Evolutionary conservation across 2,329 filamentous ascomycete genomes (phyloP).

Genomic region (Nemania sp.): DNA sequence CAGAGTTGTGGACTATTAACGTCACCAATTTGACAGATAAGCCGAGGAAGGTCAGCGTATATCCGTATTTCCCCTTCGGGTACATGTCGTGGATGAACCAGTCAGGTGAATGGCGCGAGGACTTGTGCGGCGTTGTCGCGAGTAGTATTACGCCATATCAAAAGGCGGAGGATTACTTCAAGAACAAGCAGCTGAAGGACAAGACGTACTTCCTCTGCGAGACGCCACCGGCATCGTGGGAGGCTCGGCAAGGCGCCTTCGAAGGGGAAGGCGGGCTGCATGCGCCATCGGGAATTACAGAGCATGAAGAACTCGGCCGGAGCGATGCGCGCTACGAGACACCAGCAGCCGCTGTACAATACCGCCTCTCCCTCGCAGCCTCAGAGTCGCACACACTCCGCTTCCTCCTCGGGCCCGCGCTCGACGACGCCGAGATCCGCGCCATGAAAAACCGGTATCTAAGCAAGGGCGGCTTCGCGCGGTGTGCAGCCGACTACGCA

Average conservation of each 20-base stretch:
- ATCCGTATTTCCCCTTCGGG: slow-evolving; percentile 69
- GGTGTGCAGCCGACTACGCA: slow-evolving; percentile 61
- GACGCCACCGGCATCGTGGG: slow-evolving; percentile 63
- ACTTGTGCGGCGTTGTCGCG: slow-evolving; percentile 63
- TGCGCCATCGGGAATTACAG: slow-evolving; percentile 59
- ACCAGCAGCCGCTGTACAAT: slow-evolving; percentile 65
- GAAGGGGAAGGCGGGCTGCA: slow-evolving; percentile 68
- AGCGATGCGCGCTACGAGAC: slow-evolving; percentile 68
- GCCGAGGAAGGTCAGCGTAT: slow-evolving; percentile 62
- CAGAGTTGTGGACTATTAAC: slow-evolving; percentile 66
- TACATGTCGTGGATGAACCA: slow-evolving; percentile 74
- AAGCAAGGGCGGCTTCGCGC: slow-evolving; percentile 60
- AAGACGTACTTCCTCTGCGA: slow-evolving; percentile 69
- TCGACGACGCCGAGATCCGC: slow-evolving; percentile 63
- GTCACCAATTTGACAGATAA: slow-evolving; percentile 62
- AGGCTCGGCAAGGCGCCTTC: slow-evolving; percentile 64
- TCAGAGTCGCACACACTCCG: slow-evolving; percentile 61
- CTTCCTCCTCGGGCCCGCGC: slow-evolving; percentile 67
- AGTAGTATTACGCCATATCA: slow-evolving; percentile 68
- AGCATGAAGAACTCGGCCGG: slow-evolving; percentile 53
- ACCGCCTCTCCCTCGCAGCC: slow-evolving; percentile 56
- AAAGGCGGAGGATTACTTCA: slow-evolving; percentile 67
- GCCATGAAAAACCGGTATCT: slow-evolving; percentile 62
- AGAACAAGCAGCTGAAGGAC: slow-evolving; percentile 68
- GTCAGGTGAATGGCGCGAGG: slow-evolving; percentile 63